Evolutionary conservation across 2,329 filamentous ascomycete genomes (phyloP).

Genomic region (Lachnellula subtilissima): DNA sequence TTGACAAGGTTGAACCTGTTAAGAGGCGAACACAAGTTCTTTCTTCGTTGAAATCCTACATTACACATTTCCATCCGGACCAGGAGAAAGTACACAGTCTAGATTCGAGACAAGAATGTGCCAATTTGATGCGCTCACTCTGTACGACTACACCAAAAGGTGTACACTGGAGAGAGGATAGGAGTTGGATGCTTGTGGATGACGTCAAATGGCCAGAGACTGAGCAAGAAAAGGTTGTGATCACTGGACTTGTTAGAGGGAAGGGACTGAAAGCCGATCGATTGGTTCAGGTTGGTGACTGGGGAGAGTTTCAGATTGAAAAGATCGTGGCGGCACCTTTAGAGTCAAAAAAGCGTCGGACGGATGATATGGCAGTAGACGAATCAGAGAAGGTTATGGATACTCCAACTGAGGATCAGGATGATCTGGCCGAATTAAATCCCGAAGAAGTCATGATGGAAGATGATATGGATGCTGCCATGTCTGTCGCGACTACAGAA

Average conservation of each 20-base stretch:
- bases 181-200: slow-evolving; percentile 93
- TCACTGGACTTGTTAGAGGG: slow-evolving; percentile 84
- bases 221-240: slow-evolving; percentile 57
- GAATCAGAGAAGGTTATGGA: slow-evolving; percentile 60
- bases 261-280: slow-evolving; percentile 85
- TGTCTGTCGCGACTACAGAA: slow-evolving; percentile 44
- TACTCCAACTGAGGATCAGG: slow-evolving; percentile 69
- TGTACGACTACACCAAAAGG: slow-evolving; percentile 93
- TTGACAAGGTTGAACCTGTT: slow-evolving; percentile 71
- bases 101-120: slow-evolving; percentile 83
- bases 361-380: slow-evolving; percentile 65
- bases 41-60: slow-evolving; percentile 82
- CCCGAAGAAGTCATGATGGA: slow-evolving; percentile 81
- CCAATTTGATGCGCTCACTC: slow-evolving; percentile 83
- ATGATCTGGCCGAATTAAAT: slow-evolving; percentile 77
- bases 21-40: slow-evolving; percentile 75
- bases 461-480: slow-evolving; percentile 47
- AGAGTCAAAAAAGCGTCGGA: slow-evolving; percentile 54
- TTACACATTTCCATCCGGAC: slow-evolving; percentile 89
- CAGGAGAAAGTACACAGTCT: slow-evolving; percentile 88
- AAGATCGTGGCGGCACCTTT: slow-evolving; percentile 78
- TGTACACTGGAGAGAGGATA: slow-evolving; percentile 89
- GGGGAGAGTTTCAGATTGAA: slow-evolving; percentile 89
- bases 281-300: slow-evolving; percentile 85
- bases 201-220: slow-evolving; percentile 66